Conservation (phyloP, 208 protist species). For the Trypanosoma caninum region DNA sequence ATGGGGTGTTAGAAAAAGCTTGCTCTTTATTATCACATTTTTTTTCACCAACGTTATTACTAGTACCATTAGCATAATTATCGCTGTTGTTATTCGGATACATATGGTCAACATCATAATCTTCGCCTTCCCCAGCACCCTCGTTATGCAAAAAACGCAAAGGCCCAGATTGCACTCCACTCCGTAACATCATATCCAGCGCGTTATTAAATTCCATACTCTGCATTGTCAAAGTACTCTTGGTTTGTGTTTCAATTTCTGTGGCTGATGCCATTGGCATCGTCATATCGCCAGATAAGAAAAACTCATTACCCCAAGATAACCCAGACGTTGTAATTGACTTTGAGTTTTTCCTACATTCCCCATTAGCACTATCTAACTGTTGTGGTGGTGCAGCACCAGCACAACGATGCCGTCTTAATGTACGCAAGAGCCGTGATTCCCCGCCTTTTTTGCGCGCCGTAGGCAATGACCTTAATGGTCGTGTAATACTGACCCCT, state of each 20-base stretch:
- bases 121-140: no score
- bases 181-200: no score
- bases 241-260: not conserved
- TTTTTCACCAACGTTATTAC: not conserved
- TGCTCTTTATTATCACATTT: not conserved
- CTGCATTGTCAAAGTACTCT: no score
- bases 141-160: no score
- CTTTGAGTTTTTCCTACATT: not conserved
- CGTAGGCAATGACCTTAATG: no score
- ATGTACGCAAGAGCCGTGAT: no score
- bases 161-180: no score
- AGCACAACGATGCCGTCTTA: no score
- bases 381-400: not conserved
- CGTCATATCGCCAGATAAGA: not conserved
- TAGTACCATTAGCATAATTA: not conserved
- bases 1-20: constrained; percentile 6
- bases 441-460: no score
- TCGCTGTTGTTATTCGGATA: not conserved
- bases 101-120: no score
- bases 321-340: not conserved
- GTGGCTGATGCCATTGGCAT: not conserved
- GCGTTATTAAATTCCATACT: no score
- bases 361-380: not conserved
- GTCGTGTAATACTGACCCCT: no score
- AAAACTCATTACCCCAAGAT: not conserved